Base-by-base conservation (phyloP, 495 filamentous ascomycete genomes). In the Aspergillus homomorphus region DNA sequence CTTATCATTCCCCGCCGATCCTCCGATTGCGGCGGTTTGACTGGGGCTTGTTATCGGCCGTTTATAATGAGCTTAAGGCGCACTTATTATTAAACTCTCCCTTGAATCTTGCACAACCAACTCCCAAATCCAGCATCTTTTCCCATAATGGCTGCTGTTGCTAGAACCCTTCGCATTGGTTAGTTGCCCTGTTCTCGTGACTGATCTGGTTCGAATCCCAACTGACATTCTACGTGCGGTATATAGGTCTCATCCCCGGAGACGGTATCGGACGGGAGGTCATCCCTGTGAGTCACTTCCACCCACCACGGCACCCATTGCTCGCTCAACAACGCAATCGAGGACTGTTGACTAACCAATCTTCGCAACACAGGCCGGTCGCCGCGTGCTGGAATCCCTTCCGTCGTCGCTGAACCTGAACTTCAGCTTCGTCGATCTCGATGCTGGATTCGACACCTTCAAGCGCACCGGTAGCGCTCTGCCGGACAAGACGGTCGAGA, bases 261-360 rank as follows among this genome's bases (percentile, higher is more conserved):
- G 94, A 98, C 79, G 94, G 94, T 73, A 98, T 98, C 74, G 94
- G 94, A 72, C 90, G 89, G 68, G 94, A 98, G 77, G 94, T 98
- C 72, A 96, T 98, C 75, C 95, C 95, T 62, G 80, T 83, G 71
- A 59, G 75, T 56, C 50, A 49, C 33, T 28, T 28, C 9, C 26
- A 4, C 26, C 3, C 3, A 28, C 26, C 26, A 28, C 26, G 26
- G 9, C 26, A 28, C 26, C 26, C 26, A 28, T 4, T 4, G 26
- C 26, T 9, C 26, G 26, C 26, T 9, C 26, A 28, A 62, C 42
- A 53, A 51, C 38, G 50, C 26, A 61, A 63, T 53, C 26, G 41
- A 58, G 60, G 22, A 54, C 45, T 48, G 45, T 48, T 22, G 1
- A 48, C 51, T 67, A 61, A 62, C 61, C 51, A 38, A 43, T 41